phyloP scores from a whole-genome alignment of 371 early-diverging fungal genomes.

The Mortierella sp. region DNA sequence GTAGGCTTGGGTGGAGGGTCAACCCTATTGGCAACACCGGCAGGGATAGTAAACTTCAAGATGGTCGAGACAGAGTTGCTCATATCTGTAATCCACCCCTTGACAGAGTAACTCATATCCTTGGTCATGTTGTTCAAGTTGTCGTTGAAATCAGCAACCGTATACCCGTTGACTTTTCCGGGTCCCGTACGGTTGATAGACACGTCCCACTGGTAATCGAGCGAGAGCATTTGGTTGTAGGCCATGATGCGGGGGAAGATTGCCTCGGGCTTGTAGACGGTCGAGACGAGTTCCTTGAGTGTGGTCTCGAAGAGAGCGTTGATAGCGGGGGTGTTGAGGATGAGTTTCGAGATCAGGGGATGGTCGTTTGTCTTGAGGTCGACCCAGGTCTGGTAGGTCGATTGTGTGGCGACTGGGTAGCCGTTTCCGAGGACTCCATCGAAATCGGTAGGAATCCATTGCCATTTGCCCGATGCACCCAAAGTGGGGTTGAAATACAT shows the following conservation, averaged over 20 bases:
- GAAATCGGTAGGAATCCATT: conserved; percentile 61
- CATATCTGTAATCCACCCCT: conserved; percentile 23
- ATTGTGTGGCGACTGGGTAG: background rate
- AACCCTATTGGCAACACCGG: conserved; percentile 17
- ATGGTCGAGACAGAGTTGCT: conserved; percentile 2
- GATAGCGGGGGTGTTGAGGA: conserved; percentile 28
- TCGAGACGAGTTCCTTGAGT: conserved; percentile 61
- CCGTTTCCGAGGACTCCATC: conserved; percentile 62
- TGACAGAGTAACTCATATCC: conserved; percentile 22
- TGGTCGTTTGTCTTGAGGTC: conserved; percentile 6
- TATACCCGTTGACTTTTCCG: conserved; percentile 55
- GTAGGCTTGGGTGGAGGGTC: conserved; percentile 23
- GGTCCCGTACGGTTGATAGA: conserved; percentile 57
- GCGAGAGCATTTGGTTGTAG: conserved; percentile 61
- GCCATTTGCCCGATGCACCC: conserved; percentile 19
- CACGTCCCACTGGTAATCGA: conserved; percentile 64
- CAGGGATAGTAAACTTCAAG: conserved; percentile 8
- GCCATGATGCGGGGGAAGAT: conserved; percentile 61
- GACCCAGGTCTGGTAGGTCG: conserved; percentile 12
- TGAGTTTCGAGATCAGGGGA: conserved; percentile 25
- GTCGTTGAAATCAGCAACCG: conserved; percentile 55
- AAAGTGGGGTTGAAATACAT: conserved; percentile 30
- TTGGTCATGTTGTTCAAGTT: conserved; percentile 37
- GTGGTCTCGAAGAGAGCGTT: conserved; percentile 58
- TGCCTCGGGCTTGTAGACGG: conserved; percentile 66